Percentiles rank a stretch among this genome's conserved stretches.
Evolutionary conservation across 441 rosid genomes (phyloP).

Genomic region (Gossypium gossypioides): DNA sequence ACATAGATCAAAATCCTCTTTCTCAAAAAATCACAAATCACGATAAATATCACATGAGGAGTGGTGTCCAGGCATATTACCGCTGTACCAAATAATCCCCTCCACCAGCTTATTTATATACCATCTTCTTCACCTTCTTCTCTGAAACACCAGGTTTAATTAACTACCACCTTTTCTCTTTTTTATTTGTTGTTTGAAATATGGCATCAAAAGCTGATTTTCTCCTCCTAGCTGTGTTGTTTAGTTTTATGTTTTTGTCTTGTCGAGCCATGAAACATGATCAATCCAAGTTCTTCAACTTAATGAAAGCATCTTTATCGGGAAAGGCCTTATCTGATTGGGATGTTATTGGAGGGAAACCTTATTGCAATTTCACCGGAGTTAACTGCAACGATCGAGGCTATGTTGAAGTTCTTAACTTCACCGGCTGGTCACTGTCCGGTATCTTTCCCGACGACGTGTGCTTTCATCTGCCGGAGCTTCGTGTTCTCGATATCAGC

Average conservation of each 20-base stretch:
- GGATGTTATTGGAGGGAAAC: constrained; percentile 32
- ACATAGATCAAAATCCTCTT: constrained; percentile 49
- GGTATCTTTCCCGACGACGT: constrained; percentile 54
- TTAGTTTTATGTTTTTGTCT: constrained; percentile 19
- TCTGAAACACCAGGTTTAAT: constrained; percentile 31
- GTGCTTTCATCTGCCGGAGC: constrained; percentile 58
- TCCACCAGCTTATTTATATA: constrained; percentile 33
- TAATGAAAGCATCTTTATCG: constrained; percentile 49
- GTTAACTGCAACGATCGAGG: constrained; percentile 55
- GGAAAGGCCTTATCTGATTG: constrained; percentile 53
- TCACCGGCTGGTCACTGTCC: constrained; percentile 47
- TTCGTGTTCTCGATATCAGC: constrained; percentile 57
- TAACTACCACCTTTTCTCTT: constrained; percentile 14
- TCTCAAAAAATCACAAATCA: constrained; percentile 2
- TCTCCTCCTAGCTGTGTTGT: constrained; percentile 18
- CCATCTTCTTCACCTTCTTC: constrained; percentile 30
- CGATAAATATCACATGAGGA: neutral
- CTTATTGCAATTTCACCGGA: constrained; percentile 61
- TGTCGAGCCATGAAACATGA: constrained; percentile 18
- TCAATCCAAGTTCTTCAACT: constrained; percentile 55
- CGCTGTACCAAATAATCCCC: constrained; percentile 28
- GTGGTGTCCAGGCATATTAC: neutral
- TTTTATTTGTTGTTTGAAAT: constrained; percentile 5
- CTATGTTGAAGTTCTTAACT: constrained; percentile 46
- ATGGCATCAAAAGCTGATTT: constrained; percentile 25